A percentile compares a stretch with the other conserved stretches of the same genome.
phyloP scores from a whole-genome alignment of 2,329 filamentous ascomycete species.

The Diaporthe sp. region DNA sequence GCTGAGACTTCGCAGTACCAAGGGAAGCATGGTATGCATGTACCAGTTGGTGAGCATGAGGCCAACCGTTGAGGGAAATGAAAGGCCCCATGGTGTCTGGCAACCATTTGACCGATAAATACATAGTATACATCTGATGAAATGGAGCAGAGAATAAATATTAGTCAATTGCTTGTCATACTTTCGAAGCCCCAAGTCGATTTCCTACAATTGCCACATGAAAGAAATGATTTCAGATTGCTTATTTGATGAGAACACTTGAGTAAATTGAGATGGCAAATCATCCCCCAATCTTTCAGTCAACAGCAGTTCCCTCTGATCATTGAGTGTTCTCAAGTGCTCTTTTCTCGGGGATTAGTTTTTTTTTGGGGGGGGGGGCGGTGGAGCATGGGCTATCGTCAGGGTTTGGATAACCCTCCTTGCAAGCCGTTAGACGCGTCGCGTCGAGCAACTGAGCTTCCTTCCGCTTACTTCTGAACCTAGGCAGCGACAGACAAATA shows the following conservation, averaged over 20 bases:
- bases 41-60: slow-evolving; percentile 41
- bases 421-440: slow-evolving; percentile 1
- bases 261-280: too few relatives aligned
- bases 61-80: not conserved
- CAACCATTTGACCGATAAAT: not conserved
- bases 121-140: too few relatives aligned
- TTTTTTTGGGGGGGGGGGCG: not conserved
- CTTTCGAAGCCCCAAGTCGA: too few relatives aligned
- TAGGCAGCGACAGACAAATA: not conserved
- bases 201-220: too few relatives aligned
- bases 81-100: not conserved
- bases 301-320: too few relatives aligned
- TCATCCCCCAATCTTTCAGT: too few relatives aligned
- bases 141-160: too few relatives aligned
- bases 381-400: not conserved
- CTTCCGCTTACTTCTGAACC: not conserved
- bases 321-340: too few relatives aligned
- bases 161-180: too few relatives aligned
- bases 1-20: slow-evolving; percentile 71
- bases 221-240: too few relatives aligned
- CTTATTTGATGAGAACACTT: too few relatives aligned
- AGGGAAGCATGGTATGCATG: slow-evolving; percentile 74
- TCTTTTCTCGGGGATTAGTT: too few relatives aligned
- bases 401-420: slow-evolving; percentile 7
- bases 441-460: not conserved